phyloP scores from a whole-genome alignment of 495 filamentous ascomycete species.

The Chaetomium fimeti region DNA sequence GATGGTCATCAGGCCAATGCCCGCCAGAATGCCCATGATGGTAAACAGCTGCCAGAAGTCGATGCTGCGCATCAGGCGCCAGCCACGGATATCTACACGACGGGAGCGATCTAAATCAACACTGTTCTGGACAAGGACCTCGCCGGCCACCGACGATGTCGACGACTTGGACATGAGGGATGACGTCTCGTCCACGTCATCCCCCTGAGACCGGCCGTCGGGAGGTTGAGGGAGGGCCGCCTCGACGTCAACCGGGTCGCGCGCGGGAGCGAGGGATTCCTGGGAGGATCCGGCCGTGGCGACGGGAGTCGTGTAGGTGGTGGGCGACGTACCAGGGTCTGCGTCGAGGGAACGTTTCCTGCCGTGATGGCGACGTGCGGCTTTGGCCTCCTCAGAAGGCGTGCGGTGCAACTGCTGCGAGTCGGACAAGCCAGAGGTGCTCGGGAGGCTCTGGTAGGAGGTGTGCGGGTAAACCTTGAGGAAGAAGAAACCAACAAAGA shows the following conservation, averaged over 20 bases:
- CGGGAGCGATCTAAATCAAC: slow-evolving; percentile 58
- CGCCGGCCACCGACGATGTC: slow-evolving; percentile 45
- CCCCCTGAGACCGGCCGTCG: slow-evolving; percentile 30
- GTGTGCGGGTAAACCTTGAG: slow-evolving; percentile 68
- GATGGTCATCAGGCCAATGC: slow-evolving; percentile 97
- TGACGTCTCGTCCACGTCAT: slow-evolving; percentile 69
- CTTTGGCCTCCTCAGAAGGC: slow-evolving; percentile 56
- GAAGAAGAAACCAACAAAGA: slow-evolving; percentile 75
- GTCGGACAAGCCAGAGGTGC: slow-evolving; percentile 44
- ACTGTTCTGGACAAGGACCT: slow-evolving; percentile 52
- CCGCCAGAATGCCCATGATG: slow-evolving; percentile 83
- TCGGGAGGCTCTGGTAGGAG: slow-evolving; percentile 65
- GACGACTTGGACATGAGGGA: slow-evolving; percentile 72
- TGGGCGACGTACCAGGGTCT: slow-evolving; percentile 69
- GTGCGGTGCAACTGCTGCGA: slow-evolving; percentile 62
- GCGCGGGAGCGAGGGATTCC: slow-evolving; percentile 15
- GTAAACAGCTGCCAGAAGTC: slow-evolving; percentile 91
- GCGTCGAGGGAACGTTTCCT: slow-evolving; percentile 37
- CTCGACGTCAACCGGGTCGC: slow-evolving; percentile 39
- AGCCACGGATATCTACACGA: slow-evolving; percentile 86
- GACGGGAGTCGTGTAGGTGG: slow-evolving; percentile 36
- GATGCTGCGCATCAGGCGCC: slow-evolving; percentile 66
- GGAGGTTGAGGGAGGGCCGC: slow-evolving; percentile 36
- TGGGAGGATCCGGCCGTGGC: slow-evolving; percentile 26
- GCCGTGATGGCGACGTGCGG: slow-evolving; percentile 32